Evolutionary conservation across 192 early-diverging fungal genomes (phyloP).

Genomic region (Globomyces pollinis-pini): DNA sequence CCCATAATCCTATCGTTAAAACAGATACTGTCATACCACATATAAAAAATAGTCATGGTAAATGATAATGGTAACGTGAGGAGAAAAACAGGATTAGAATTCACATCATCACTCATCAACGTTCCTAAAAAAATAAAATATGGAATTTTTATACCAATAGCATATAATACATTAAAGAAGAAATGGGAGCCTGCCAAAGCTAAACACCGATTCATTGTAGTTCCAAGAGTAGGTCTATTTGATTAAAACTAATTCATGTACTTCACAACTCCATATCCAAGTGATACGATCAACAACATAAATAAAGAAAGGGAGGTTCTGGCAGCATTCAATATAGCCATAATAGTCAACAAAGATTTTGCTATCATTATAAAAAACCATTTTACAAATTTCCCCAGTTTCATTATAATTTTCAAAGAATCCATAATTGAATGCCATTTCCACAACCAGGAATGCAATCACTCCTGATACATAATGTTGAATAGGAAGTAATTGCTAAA

Average conservation of each 20-base stretch:
- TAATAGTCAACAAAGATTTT: slow-evolving; percentile 34
- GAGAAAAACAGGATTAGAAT: slow-evolving; percentile 61
- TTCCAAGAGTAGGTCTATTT: slow-evolving; percentile 78
- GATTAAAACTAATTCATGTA: too few species aligned
- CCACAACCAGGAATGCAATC: slow-evolving; percentile 75
- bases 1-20: too few species aligned
- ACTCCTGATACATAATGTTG: slow-evolving; percentile 89
- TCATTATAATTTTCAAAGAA: slow-evolving; percentile 11
- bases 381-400: not conserved
- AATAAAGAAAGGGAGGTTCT: slow-evolving; percentile 92
- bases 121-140: slow-evolving; percentile 73
- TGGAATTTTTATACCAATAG: too few species aligned
- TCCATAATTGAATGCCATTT: slow-evolving; percentile 87
- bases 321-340: slow-evolving; percentile 77
- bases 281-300: slow-evolving; percentile 89
- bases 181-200: slow-evolving; percentile 75
- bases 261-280: slow-evolving; percentile 96
- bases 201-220: slow-evolving; percentile 83
- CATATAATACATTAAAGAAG: slow-evolving; percentile 81
- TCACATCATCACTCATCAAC: slow-evolving; percentile 58
- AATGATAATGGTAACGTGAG: slow-evolving; percentile 81
- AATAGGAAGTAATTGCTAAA: slow-evolving; percentile 81
- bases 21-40: too few species aligned
- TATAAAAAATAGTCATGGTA: slow-evolving; percentile 89
- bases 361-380: slow-evolving; percentile 36